Conservation (phyloP, 306 rosid species). For the Lupinus albus region DNA sequence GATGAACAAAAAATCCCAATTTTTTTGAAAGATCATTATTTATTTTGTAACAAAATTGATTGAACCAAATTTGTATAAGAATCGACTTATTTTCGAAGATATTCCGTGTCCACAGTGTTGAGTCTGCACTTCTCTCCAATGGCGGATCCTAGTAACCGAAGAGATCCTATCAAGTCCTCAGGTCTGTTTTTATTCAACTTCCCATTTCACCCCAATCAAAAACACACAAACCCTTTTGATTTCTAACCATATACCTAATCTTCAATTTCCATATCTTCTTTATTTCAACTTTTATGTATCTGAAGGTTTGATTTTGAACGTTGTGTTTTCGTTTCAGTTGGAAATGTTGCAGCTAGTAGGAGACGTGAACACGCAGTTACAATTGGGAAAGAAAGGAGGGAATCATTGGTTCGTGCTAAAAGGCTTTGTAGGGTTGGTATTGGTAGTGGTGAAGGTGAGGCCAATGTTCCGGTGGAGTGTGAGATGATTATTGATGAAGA, state of each 20-base stretch:
- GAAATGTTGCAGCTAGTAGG: constrained; percentile 66
- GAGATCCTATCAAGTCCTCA: constrained; percentile 80
- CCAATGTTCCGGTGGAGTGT: constrained; percentile 44
- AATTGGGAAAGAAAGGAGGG: constrained; percentile 83
- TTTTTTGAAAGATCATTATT: too few relatives aligned
- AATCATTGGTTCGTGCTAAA: constrained; percentile 77
- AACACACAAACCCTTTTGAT: background rate
- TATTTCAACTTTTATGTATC: too few relatives aligned
- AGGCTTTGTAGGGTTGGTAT: constrained; percentile 75
- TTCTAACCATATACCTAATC: constrained; percentile 3
- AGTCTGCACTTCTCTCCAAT: constrained; percentile 41
- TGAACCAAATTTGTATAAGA: too few relatives aligned
- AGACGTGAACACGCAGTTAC: constrained; percentile 75
- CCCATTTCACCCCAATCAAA: background rate
- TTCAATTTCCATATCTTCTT: background rate
- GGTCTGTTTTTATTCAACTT: constrained; percentile 46
- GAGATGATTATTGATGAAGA: constrained; percentile 82
- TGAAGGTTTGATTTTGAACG: constrained; percentile 12
- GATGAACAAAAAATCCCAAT: too few relatives aligned
- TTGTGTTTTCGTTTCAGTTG: constrained; percentile 58
- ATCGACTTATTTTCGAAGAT: too few relatives aligned
- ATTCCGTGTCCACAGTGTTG: too few relatives aligned
- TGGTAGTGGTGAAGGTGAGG: constrained; percentile 47
- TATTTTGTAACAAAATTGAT: too few relatives aligned
- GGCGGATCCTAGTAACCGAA: constrained; percentile 71